These are phyloP conservation scores for Pythium folliculosum DNA, from an alignment of 352 stramenopile species.

Conservation along the genomic window DNA sequence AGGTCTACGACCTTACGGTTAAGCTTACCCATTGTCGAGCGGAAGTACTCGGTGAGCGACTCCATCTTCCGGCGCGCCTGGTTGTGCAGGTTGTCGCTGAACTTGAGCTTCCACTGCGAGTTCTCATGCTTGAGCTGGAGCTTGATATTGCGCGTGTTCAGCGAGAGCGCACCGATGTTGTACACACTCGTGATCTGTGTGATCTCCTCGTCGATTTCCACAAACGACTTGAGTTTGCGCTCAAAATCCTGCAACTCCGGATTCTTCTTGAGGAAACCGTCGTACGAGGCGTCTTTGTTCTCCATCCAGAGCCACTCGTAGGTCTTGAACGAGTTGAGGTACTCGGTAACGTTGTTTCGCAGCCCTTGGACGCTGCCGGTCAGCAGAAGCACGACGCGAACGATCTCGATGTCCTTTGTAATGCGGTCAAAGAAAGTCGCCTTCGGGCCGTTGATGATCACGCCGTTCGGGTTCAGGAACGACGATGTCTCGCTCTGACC, in stretches of 20 bases:
- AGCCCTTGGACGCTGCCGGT: conserved; percentile 97
- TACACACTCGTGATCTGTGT: conserved; percentile 84
- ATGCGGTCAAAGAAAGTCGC: conserved; percentile 97
- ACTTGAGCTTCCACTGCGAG: conserved; percentile 97
- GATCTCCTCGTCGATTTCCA: conserved; percentile 95
- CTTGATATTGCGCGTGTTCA: conserved; percentile 98
- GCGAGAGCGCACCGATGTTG: conserved; percentile 96
- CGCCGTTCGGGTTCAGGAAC: conserved; percentile 27
- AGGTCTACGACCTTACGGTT: conserved; percentile 96
- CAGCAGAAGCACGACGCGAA: conserved; percentile 95
- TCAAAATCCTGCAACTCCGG: conserved; percentile 97
- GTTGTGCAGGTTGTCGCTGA: conserved; percentile 96
- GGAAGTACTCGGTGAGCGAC: conserved; percentile 96
- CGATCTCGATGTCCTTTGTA: conserved; percentile 99
- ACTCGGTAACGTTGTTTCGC: conserved; percentile 97
- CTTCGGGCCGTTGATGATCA: conserved; percentile 46
- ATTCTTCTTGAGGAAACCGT: conserved; percentile 93
- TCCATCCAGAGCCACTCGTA: conserved; percentile 99
- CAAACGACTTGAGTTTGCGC: conserved; percentile 95
- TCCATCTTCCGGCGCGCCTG: conserved; percentile 93
- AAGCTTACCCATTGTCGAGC: conserved; percentile 91
- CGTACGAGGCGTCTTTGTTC: conserved; percentile 95
- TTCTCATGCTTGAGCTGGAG: conserved; percentile 96
- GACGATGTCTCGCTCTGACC: conserved; percentile 70
- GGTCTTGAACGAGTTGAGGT: conserved; percentile 93